These are phyloP conservation scores for Boletus coccyginus DNA, from an alignment of 768 basidiomycete genomes.

Conservation along the genomic window DNA sequence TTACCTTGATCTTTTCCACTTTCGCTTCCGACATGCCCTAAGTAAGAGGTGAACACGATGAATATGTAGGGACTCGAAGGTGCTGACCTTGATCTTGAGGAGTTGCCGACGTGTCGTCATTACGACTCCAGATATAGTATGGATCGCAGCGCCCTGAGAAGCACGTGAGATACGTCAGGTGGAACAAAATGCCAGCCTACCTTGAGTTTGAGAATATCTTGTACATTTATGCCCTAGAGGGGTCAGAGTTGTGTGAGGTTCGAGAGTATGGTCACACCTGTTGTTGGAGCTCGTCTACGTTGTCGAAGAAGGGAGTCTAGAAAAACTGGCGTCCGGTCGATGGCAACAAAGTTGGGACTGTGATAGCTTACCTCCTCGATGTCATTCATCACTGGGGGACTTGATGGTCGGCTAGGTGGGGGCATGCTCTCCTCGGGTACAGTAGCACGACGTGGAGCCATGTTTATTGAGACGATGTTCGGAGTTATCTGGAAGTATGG, in stretches of 20 bases:
- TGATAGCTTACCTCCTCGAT: slow-evolving; percentile 38
- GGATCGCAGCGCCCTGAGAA: slow-evolving; percentile 68
- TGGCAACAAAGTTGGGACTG: neutral
- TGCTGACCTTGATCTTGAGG: slow-evolving; percentile 83
- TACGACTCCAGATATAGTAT: slow-evolving; percentile 82
- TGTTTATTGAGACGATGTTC: neutral
- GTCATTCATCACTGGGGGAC: slow-evolving; percentile 33
- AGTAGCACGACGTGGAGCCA: slow-evolving; percentile 30
- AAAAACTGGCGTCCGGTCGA: neutral
- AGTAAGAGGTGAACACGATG: slow-evolving; percentile 27
- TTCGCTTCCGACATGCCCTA: slow-evolving; percentile 97
- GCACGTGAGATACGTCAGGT: neutral
- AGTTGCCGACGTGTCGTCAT: slow-evolving; percentile 91
- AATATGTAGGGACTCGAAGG: neutral
- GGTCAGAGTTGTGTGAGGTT: slow-evolving; percentile 5
- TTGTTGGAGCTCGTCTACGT: slow-evolving; percentile 81
- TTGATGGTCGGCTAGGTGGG: slow-evolving; percentile 28
- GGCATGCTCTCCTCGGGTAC: slow-evolving; percentile 24
- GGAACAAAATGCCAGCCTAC: slow-evolving; percentile 33
- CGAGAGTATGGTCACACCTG: slow-evolving; percentile 46
- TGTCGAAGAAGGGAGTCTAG: slow-evolving; percentile 67
- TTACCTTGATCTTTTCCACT: slow-evolving; percentile 93
- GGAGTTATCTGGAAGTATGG: neutral
- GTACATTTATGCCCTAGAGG: slow-evolving; percentile 85
- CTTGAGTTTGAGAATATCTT: slow-evolving; percentile 94